Evolutionary conservation across 768 basidiomycete species (phyloP).

Genomic region (Boletales sp.): DNA sequence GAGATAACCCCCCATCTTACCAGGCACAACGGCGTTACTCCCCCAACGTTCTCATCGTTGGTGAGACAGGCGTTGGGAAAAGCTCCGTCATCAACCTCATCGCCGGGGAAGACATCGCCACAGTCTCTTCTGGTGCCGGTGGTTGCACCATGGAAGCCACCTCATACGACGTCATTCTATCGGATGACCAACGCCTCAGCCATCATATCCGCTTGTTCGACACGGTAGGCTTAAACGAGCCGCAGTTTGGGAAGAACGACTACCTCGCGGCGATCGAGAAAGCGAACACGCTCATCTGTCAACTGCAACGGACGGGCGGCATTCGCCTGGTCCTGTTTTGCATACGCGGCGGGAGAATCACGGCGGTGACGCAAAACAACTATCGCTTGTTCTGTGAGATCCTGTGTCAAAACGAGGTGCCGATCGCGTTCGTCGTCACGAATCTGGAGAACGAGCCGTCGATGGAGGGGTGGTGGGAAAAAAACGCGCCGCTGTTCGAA

Average conservation of each 20-base stretch:
- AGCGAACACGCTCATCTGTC: conserved; percentile 34
- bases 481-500: conserved; percentile 31
- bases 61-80: conserved; percentile 33
- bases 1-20: conserved; percentile 20
- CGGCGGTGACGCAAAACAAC: conserved; percentile 27
- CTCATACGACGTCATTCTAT: conserved; percentile 24
- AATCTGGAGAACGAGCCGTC: conserved; percentile 29
- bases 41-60: conserved; percentile 39
- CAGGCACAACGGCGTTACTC: conserved; percentile 13
- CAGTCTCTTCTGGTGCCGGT: conserved; percentile 24
- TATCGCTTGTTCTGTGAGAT: conserved; percentile 29
- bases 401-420: conserved; percentile 29
- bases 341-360: conserved; percentile 32
- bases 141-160: conserved; percentile 36
- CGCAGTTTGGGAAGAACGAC: conserved; percentile 13
- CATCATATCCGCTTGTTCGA: conserved; percentile 30
- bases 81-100: conserved; percentile 43
- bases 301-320: conserved; percentile 29
- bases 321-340: conserved; percentile 34
- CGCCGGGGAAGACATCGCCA: conserved; percentile 23
- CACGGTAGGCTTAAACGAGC: conserved; percentile 33
- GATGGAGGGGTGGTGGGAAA: conserved; percentile 35
- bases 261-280: conserved; percentile 30
- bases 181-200: conserved; percentile 10
- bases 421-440: conserved; percentile 30